Conservation (phyloP, 1,139 yeast genomes). For the Kodamaea plutei region DNA sequence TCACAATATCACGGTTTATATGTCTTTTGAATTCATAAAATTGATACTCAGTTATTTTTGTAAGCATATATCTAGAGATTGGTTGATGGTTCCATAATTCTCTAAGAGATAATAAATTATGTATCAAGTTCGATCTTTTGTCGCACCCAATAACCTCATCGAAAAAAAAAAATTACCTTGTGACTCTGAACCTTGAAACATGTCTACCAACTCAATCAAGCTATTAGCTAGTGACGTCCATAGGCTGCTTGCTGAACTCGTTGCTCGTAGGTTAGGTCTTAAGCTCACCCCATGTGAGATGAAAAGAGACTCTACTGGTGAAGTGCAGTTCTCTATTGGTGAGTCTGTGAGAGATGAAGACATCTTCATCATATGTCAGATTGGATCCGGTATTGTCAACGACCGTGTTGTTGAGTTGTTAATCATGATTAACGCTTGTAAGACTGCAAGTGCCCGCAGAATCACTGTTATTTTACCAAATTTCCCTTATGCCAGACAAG, state of each 20-base stretch:
- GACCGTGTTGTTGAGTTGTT: slow-evolving; percentile 69
- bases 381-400: slow-evolving; percentile 63
- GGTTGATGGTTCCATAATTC: no score
- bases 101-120: no score
- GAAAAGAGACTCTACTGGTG: slow-evolving; percentile 57
- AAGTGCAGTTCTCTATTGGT: slow-evolving; percentile 52
- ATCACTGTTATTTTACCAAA: slow-evolving; percentile 78
- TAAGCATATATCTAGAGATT: no score
- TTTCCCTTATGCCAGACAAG: slow-evolving; percentile 82
- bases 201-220: slow-evolving; percentile 59
- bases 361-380: slow-evolving; percentile 61
- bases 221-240: slow-evolving; percentile 88
- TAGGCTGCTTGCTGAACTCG: slow-evolving; percentile 75
- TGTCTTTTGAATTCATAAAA: no score
- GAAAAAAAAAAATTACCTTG: no score
- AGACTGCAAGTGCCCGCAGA: slow-evolving; percentile 73
- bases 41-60: no score
- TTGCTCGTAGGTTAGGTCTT: slow-evolving; percentile 61
- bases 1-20: no score
- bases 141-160: no score
- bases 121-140: no score
- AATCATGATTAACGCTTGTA: slow-evolving; percentile 72
- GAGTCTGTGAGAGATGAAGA: slow-evolving; percentile 79
- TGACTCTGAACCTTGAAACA: slow-evolving; percentile 2
- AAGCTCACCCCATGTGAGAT: slow-evolving; percentile 59